Conservation (phyloP, 1,284 basidiomycete species). For the Pseudozyma tsukubaensis region DNA sequence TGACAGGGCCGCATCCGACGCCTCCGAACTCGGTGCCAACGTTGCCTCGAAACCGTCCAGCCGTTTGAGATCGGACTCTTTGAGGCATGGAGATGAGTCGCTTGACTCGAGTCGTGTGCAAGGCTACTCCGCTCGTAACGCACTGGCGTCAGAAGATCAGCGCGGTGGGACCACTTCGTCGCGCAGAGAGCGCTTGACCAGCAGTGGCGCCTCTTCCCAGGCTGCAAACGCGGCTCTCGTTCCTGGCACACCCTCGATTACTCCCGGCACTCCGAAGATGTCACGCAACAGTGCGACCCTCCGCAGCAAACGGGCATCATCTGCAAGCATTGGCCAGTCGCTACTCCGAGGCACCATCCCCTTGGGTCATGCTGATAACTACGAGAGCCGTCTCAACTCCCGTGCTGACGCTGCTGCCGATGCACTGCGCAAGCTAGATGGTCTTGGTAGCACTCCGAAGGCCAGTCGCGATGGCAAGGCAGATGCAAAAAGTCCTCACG, state of each 20-base stretch:
- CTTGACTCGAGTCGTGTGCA: conserved; percentile 1
- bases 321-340: conserved; percentile 72
- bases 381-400: conserved; percentile 47
- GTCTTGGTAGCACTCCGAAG: conserved; percentile 76
- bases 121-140: conserved; percentile 6
- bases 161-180: conserved; percentile 9
- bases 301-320: conserved; percentile 59
- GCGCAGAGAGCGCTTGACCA: conserved; percentile 31
- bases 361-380: conserved; percentile 53
- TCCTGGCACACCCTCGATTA: conserved; percentile 5
- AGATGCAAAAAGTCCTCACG: conserved; percentile 52
- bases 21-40: conserved; percentile 14
- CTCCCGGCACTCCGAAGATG: conserved; percentile 21
- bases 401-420: conserved; percentile 86
- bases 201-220: conserved; percentile 19
- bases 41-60: conserved; percentile 7
- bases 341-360: conserved; percentile 62
- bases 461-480: conserved; percentile 43
- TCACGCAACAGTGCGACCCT: conserved; percentile 35
- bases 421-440: conserved; percentile 91
- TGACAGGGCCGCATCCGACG: conserved; percentile 35
- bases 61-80: conserved; percentile 19
- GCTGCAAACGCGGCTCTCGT: conserved; percentile 2
- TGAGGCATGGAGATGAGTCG: conserved; percentile 23
- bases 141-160: conserved; percentile 10